Evolutionary conservation across 2,329 filamentous ascomycete genomes (phyloP), one percentile per base, ranked within the genome.

Genomic region (Trichoderma lentiforme): DNA sequence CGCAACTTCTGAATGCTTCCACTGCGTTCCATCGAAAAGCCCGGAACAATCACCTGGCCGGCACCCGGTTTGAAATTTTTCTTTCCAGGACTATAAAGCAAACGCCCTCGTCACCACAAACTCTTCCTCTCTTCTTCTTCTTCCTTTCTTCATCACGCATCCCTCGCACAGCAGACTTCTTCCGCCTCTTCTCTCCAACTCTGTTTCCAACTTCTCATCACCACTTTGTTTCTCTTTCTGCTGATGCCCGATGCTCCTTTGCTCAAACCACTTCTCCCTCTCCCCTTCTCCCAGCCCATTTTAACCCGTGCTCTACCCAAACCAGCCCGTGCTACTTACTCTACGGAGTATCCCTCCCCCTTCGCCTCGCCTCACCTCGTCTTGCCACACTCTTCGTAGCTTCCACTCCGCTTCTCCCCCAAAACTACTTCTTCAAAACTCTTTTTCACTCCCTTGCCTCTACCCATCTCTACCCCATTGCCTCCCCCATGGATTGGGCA

Each of bases 11-110:
- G 43, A 26, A 28, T 9, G 14, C 32, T 64, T 64, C 62, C 18
- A 43, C 14, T n/a, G 43, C 26, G 4, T 65, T 65, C 51, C 56
- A 28, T 57, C 47, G 47, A 66, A 66, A n/a, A 1, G 53, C 36
- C 26, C 66, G 66, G 66, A 69, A 51, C 66, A 69, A 60, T 34
- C 26, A 12, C 36, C 66, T 26, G 34, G 8, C 66, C 66, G 56
- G 36, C 28, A 47, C 26, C 66, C 66, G 64, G 32, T 26, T 26
- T 62, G 58, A 43, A 39, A 14, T 30, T 43, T 26, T 62, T 15
- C 34, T 28, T 32, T n/a, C 14, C 15, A 30, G 28, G 28, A n/a
- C 36, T 70, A 70, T 70, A 63, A 62, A 70, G 57, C 32, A 24
- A 15, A 30, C n/a, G 26, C 21, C 24, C 26, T 9, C 60, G 9